Evolutionary conservation across 305 asterid genomes (phyloP).

Genomic region (Plantago rigida): DNA sequence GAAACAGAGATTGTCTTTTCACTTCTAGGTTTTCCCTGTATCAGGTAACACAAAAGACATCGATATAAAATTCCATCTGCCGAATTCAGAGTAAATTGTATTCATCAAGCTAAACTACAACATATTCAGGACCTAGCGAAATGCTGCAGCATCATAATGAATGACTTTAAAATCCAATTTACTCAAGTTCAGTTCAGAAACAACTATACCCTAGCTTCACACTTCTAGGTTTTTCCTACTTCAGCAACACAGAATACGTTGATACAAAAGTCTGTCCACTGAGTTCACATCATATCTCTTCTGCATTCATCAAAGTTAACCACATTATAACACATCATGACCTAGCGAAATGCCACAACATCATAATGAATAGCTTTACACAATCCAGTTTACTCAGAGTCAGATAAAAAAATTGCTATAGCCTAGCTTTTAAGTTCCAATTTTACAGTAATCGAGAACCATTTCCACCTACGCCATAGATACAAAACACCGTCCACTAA

Average conservation of each 20-base stretch:
- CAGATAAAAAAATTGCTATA: slow-evolving; percentile 1
- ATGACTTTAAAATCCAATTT: not conserved
- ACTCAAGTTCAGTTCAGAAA: slow-evolving; percentile 11
- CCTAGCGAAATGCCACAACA: not conserved
- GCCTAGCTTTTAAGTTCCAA: slow-evolving; percentile 25
- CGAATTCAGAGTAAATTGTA: not conserved
- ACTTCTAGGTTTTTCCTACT: not conserved
- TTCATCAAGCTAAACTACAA: not conserved
- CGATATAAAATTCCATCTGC: not conserved
- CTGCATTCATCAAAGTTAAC: not conserved
- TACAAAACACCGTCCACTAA: not conserved
- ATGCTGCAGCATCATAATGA: not conserved
- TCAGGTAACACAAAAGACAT: slow-evolving; percentile 21
- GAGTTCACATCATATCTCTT: not conserved
- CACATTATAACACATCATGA: not conserved
- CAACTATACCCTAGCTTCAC: slow-evolving; percentile 23
- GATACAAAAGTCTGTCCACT: not conserved
- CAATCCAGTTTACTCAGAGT: slow-evolving; percentile 5
- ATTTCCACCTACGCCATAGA: not conserved
- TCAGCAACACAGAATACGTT: not conserved
- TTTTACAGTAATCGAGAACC: slow-evolving; percentile 1
- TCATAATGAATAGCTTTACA: not conserved
- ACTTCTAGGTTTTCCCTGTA: slow-evolving; percentile 76
- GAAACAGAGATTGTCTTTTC: slow-evolving; percentile 75
- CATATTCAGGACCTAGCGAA: not conserved